Conservation (phyloP, 2,329 filamentous ascomycete genomes). For the Mycosphaerella sp. region DNA sequence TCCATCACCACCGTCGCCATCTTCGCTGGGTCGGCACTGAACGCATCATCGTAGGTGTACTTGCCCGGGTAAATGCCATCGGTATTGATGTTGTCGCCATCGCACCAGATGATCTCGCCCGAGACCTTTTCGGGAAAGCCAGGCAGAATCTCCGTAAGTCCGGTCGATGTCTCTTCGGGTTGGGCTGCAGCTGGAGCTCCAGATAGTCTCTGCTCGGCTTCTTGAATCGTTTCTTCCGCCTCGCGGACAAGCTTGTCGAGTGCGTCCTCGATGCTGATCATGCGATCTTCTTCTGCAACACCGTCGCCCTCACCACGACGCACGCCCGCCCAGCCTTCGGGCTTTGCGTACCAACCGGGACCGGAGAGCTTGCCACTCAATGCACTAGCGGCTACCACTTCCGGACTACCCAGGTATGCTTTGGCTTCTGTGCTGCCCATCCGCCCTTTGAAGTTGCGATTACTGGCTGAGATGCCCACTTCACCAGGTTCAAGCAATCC, state of each 20-base stretch:
- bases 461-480: slow-evolving; percentile 74
- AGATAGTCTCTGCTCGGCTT: slow-evolving; percentile 45
- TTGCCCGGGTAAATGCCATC: slow-evolving; percentile 89
- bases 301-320: slow-evolving; percentile 66
- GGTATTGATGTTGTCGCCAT: slow-evolving; percentile 82
- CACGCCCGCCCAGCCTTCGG: slow-evolving; percentile 60
- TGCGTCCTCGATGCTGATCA: slow-evolving; percentile 61
- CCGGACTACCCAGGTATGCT: slow-evolving; percentile 81
- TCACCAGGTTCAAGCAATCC: slow-evolving; percentile 80
- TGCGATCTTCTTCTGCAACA: slow-evolving; percentile 56
- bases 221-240: slow-evolving; percentile 56
- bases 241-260: slow-evolving; percentile 65
- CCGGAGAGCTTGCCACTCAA: slow-evolving; percentile 65
- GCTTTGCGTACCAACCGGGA: slow-evolving; percentile 70
- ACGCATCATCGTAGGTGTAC: slow-evolving; percentile 84
- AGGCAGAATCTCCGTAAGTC: slow-evolving; percentile 64
- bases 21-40: slow-evolving; percentile 62
- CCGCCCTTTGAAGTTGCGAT: slow-evolving; percentile 86
- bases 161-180: slow-evolving; percentile 27
- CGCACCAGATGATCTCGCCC: slow-evolving; percentile 84
- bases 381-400: slow-evolving; percentile 87
- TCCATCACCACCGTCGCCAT: slow-evolving; percentile 92
- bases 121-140: slow-evolving; percentile 78
- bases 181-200: slow-evolving; percentile 26
- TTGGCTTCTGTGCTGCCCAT: slow-evolving; percentile 77